Percentiles rank a stretch among this genome's conserved stretches.
These are phyloP conservation scores for Globisporangium polare DNA, from an alignment of 352 stramenopile species.

Conservation along the genomic window DNA sequence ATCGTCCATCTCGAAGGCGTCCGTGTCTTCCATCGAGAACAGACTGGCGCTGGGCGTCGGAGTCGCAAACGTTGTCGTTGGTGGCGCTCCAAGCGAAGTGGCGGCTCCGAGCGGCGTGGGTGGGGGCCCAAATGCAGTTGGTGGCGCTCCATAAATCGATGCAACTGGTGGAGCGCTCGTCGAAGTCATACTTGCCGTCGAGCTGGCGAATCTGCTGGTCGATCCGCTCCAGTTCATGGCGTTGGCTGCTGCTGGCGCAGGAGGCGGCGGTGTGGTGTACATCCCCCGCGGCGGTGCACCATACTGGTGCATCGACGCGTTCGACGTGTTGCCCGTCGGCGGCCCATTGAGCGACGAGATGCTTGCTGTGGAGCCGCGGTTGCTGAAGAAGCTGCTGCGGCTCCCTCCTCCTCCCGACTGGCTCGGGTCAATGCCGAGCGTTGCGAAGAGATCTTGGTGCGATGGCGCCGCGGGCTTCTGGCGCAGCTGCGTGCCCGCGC, in stretches of 20 bases:
- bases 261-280: conserved; percentile 1
- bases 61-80: neutral
- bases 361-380: conserved; percentile 19
- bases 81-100: conserved; percentile 1
- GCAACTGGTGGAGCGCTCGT: conserved; percentile 2
- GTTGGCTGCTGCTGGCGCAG: conserved; percentile 7
- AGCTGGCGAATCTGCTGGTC: conserved; percentile 10
- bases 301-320: conserved; percentile 15
- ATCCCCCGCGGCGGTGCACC: conserved; percentile 2
- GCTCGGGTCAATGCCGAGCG: conserved; percentile 35
- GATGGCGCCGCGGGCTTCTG: conserved; percentile 41
- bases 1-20: conserved; percentile 61
- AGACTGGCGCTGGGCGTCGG: conserved; percentile 36
- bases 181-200: neutral
- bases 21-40: conserved; percentile 73
- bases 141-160: conserved; percentile 4
- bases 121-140: neutral
- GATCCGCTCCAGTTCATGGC: conserved; percentile 17
- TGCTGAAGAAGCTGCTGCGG: conserved; percentile 20
- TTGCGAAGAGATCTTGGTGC: conserved; percentile 52
- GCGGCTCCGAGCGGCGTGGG: neutral
- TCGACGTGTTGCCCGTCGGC: conserved; percentile 9
- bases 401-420: conserved; percentile 31
- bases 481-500: conserved; percentile 52
- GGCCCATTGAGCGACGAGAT: conserved; percentile 14